phyloP scores from a whole-genome alignment of 2,329 filamentous ascomycete species.

The Lanzia echinophila region DNA sequence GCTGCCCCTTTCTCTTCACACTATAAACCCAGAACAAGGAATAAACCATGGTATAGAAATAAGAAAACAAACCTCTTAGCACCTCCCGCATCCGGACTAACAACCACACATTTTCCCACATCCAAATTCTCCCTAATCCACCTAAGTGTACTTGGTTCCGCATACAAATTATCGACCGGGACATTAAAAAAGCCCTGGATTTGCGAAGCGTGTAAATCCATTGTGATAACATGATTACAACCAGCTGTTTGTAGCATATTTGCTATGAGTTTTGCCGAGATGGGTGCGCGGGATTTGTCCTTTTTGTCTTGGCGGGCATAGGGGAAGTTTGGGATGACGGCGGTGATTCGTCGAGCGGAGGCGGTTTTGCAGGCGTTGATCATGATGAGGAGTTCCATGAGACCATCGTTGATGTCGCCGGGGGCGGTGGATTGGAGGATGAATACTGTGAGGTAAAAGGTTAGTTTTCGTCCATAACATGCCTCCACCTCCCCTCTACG shows the following conservation, averaged over 20 bases:
- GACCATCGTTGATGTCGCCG: slow-evolving; percentile 93
- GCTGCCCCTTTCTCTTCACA: too few relatives aligned
- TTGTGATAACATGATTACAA: slow-evolving; percentile 89
- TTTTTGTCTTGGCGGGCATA: slow-evolving; percentile 98
- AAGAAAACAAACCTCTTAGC: slow-evolving; percentile 63
- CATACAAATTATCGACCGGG: slow-evolving; percentile 73
- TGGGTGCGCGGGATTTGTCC: slow-evolving; percentile 91
- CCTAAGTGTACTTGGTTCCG: slow-evolving; percentile 82
- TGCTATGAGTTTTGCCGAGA: slow-evolving; percentile 90
- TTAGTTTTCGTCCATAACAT: too few relatives aligned
- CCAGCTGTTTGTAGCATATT: slow-evolving; percentile 97
- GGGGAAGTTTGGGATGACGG: slow-evolving; percentile 91
- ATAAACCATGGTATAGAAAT: background rate
- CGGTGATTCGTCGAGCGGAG: slow-evolving; percentile 84
- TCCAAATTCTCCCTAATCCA: slow-evolving; percentile 87
- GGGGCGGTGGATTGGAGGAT: slow-evolving; percentile 93
- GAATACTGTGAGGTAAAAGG: slow-evolving; percentile 73
- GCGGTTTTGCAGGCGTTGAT: slow-evolving; percentile 90
- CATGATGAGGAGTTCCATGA: slow-evolving; percentile 98
- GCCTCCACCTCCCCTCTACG: too few relatives aligned
- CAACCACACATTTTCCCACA: slow-evolving; percentile 81
- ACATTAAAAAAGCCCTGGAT: slow-evolving; percentile 95
- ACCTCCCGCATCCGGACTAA: slow-evolving; percentile 89
- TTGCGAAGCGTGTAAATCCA: slow-evolving; percentile 91
- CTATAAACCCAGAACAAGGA: background rate